Percentiles rank a stretch among this genome's conserved stretches.
phyloP scores from a whole-genome alignment of 495 filamentous ascomycete species.

The Podospora anserina region DNA sequence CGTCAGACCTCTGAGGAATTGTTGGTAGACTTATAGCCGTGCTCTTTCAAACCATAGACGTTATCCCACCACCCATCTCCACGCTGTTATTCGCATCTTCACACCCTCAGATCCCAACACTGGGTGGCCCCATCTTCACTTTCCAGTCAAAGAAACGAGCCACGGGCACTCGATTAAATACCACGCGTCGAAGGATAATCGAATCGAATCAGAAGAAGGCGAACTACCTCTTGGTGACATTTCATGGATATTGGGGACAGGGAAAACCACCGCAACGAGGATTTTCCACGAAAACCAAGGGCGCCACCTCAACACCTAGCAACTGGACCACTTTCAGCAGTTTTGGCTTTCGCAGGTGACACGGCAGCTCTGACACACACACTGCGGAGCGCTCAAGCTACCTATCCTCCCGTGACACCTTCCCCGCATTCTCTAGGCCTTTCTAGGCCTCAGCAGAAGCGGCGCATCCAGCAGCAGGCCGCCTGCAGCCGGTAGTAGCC shows the following conservation, averaged over 20 bases:
- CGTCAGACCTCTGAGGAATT: neutral
- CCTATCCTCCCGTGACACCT: neutral
- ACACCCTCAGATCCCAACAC: neutral
- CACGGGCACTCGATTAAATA: neutral
- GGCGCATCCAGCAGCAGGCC: neutral
- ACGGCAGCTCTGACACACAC: neutral
- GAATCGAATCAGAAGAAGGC: neutral
- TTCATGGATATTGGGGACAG: too few species aligned
- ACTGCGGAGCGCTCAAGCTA: neutral
- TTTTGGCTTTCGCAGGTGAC: too few species aligned
- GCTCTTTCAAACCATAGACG: too few species aligned
- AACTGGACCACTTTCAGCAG: too few species aligned
- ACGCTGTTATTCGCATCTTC: neutral
- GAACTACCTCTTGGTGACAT: too few species aligned
- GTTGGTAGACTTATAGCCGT: neutral
- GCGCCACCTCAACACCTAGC: too few species aligned
- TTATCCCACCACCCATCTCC: too few species aligned
- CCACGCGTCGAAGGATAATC: neutral
- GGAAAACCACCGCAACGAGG: too few species aligned
- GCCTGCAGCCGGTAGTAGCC: constrained; percentile 3
- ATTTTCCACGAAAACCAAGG: too few species aligned
- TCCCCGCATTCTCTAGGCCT: neutral
- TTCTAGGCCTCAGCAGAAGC: constrained; percentile 8
- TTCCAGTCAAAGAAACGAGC: neutral
- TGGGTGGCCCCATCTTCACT: neutral